Conservation (phyloP, 1,284 basidiomycete genomes). For the Cutaneotrichosporon mucoides region DNA sequence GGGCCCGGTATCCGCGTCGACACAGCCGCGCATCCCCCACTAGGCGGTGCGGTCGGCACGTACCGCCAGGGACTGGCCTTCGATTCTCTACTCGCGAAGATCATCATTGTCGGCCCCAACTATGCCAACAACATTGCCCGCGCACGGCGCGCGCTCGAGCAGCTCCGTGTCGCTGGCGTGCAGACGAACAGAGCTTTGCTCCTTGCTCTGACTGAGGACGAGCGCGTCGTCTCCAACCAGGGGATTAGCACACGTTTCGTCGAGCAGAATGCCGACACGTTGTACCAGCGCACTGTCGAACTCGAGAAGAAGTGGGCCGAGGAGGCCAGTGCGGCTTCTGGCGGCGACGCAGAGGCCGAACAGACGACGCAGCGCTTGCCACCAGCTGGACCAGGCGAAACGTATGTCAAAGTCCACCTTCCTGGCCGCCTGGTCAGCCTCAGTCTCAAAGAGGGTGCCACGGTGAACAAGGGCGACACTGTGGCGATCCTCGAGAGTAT, state of each 20-base stretch:
- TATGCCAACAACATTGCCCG: slow-evolving; percentile 7
- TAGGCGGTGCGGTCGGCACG: slow-evolving; percentile 2
- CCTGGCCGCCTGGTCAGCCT: slow-evolving; percentile 16
- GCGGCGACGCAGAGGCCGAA: neutral
- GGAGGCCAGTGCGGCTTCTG: neutral
- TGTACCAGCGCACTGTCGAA: slow-evolving; percentile 7
- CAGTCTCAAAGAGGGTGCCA: slow-evolving; percentile 6
- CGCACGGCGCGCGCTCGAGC: slow-evolving; percentile 12
- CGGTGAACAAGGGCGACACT: slow-evolving; percentile 10
- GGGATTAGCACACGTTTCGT: slow-evolving; percentile 16
- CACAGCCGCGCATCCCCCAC: slow-evolving; percentile 19
- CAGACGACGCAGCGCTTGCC: slow-evolving; percentile 4
- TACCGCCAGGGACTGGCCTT: slow-evolving; percentile 19
- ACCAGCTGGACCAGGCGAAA: slow-evolving; percentile 12
- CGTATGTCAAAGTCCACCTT: slow-evolving; percentile 16
- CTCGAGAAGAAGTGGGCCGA: slow-evolving; percentile 15
- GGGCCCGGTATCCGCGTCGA: slow-evolving; percentile 18
- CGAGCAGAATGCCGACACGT: slow-evolving; percentile 7
- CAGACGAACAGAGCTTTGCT: slow-evolving; percentile 17
- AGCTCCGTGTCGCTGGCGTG: slow-evolving; percentile 13
- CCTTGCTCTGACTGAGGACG: slow-evolving; percentile 15
- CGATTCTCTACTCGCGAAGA: slow-evolving; percentile 20
- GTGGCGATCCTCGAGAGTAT: slow-evolving; percentile 19
- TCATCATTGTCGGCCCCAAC: slow-evolving; percentile 12
- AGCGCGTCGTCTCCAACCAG: slow-evolving; percentile 9